These are phyloP conservation scores for Ambrosiella beaveri DNA, from an alignment of 2,329 filamentous ascomycete species.

Conservation along the genomic window DNA sequence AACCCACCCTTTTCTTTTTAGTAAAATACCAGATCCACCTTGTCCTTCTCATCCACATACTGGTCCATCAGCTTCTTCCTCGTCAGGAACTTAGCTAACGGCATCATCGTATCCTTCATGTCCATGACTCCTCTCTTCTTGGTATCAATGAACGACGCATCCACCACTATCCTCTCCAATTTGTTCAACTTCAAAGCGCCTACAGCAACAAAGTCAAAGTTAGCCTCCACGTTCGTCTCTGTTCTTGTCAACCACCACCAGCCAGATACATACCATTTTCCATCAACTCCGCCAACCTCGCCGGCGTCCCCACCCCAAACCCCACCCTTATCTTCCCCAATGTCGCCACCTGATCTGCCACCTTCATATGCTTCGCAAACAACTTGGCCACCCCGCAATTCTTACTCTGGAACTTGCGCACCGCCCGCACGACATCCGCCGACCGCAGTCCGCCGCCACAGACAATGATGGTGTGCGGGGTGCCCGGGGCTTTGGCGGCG, in stretches of 20 bases:
- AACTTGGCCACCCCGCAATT: constrained; percentile 69
- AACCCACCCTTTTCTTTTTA: constrained; percentile 19
- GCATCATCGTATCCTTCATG: constrained; percentile 82
- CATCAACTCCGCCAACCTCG: constrained; percentile 63
- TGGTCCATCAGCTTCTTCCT: constrained; percentile 52
- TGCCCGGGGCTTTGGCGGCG: constrained; percentile 50
- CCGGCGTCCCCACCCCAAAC: constrained; percentile 80
- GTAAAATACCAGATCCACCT: constrained; percentile 48
- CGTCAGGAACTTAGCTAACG: constrained; percentile 58
- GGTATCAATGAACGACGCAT: constrained; percentile 82
- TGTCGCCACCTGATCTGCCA: constrained; percentile 67
- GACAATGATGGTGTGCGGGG: constrained; percentile 79
- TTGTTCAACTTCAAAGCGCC: constrained; percentile 54
- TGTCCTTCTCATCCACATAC: constrained; percentile 42
- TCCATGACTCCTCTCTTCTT: constrained; percentile 91
- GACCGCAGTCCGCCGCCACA: constrained; percentile 70
- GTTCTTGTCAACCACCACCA: not conserved
- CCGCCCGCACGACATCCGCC: constrained; percentile 61
- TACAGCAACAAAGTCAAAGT: constrained; percentile 10
- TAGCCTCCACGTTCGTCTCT: not conserved
- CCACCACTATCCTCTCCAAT: constrained; percentile 66
- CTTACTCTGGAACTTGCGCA: constrained; percentile 66
- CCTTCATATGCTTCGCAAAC: constrained; percentile 96
- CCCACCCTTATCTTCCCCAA: constrained; percentile 55
- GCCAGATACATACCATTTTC: constrained; percentile 47